Evolutionary conservation across 257 asterid species (phyloP), one percentile per base, ranked within the genome.

Genomic region (Forsythia viridissima): DNA sequence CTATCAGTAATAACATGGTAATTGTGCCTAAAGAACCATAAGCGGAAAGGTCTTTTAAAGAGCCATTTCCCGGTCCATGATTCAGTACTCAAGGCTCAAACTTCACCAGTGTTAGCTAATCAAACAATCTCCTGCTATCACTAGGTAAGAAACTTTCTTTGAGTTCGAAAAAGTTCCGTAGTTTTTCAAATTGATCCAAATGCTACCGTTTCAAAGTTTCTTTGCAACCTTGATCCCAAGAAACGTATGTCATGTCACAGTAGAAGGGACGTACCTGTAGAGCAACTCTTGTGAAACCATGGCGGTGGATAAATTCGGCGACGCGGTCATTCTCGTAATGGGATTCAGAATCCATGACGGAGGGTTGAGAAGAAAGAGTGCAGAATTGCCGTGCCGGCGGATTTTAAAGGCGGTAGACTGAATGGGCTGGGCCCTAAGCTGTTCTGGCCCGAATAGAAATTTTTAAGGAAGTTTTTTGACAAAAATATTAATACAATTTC

Each of bases 261-360:
- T 57, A 57, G 36, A 4, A 38, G 59, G 20, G 15, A 2, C 34
- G 39, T 82, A 93, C 98, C 94, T 91, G 98, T 44, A 93, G 82
- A 48, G 98, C 98, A 65, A 91, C 93, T 83, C 91, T 89, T 66
- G 85, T 83, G 86, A 86, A 91, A 46, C 79, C 76, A 70, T 82
- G 85, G 80, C 80, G n/a, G 77, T 43, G 81, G 71, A 93, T 90
- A 85, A 89, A 93, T 52, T 87, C 91, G 61, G 93, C 92, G 21
- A 90, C 97, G 75, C 89, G 92, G 30, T 85, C 38, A 73, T 88
- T 85, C 84, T 93, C 98, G 82, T 90, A 93, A 70, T 81, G 69
- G 38, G 82, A 44, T 74, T 91, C 89, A 81, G 90, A 83, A n/a
- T 90, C 98, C 97, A 92, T 92, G 80, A 76, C 77, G n/a, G 43